These are phyloP conservation scores for Tylopilus subfusipes DNA, from an alignment of 768 basidiomycete species.

Conservation along the genomic window DNA sequence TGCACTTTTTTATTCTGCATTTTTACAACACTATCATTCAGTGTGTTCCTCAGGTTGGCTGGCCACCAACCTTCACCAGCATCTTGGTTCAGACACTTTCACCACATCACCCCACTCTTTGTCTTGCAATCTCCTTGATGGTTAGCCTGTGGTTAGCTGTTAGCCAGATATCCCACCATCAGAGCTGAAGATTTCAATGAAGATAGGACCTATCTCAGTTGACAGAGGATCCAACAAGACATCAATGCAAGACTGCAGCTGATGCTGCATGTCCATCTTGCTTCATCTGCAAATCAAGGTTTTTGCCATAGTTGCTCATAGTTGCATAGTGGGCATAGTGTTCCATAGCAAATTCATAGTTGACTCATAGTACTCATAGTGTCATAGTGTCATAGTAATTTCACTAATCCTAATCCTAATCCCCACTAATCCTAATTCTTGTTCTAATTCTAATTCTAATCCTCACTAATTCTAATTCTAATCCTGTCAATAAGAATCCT, in stretches of 20 bases:
- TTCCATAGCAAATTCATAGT: too few relatives aligned
- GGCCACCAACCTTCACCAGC: conserved; percentile 13
- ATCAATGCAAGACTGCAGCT: conserved; percentile 65
- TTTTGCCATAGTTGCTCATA: too few relatives aligned
- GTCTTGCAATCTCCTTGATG: conserved; percentile 22
- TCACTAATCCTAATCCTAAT: too few relatives aligned
- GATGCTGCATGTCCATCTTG: conserved; percentile 49
- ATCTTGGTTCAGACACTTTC: conserved; percentile 36
- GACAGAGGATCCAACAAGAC: conserved; percentile 54
- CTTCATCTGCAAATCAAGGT: too few relatives aligned
- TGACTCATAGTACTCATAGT: too few relatives aligned
- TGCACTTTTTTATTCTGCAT: conserved; percentile 40
- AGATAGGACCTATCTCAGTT: conserved; percentile 51
- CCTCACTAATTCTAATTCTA: too few relatives aligned
- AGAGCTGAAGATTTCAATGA: conserved; percentile 40
- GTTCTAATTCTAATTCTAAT: too few relatives aligned
- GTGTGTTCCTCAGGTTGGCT: conserved; percentile 23
- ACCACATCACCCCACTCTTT: conserved; percentile 52
- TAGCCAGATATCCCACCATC: conserved; percentile 8
- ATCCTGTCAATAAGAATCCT: too few relatives aligned
- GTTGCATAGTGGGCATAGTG: too few relatives aligned
- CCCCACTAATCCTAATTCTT: too few relatives aligned
- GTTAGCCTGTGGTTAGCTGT: conserved; percentile 42
- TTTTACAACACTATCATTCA: conserved; percentile 38
- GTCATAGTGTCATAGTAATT: too few relatives aligned